A percentile compares a stretch with the other conserved stretches of the same genome.
These are phyloP conservation scores for Triangularia verruculosa DNA, from an alignment of 2,329 filamentous ascomycete genomes.

Conservation along the genomic window DNA sequence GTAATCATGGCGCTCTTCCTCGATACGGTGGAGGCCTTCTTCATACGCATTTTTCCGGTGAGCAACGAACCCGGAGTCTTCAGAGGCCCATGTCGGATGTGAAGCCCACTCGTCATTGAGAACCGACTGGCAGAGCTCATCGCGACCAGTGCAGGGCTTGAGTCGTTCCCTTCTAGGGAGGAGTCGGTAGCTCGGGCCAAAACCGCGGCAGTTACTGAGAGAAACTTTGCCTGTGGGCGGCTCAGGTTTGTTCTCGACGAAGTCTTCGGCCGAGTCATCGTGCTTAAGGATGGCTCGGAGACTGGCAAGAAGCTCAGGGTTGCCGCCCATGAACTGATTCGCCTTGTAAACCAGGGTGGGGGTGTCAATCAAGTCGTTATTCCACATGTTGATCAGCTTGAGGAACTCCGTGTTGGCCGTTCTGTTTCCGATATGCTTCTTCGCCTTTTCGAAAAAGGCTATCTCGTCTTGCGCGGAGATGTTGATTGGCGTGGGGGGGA, in stretches of 20 bases:
- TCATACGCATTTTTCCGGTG: slow-evolving; percentile 96
- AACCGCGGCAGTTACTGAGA: slow-evolving; percentile 89
- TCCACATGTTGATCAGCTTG: slow-evolving; percentile 94
- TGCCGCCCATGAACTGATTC: slow-evolving; percentile 80
- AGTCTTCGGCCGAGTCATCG: slow-evolving; percentile 66
- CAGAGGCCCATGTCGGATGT: slow-evolving; percentile 97
- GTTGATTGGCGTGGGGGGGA: slow-evolving; percentile 70
- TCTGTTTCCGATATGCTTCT: slow-evolving; percentile 93
- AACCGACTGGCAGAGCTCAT: slow-evolving; percentile 89
- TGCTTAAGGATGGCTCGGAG: slow-evolving; percentile 83
- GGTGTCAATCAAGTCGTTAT: slow-evolving; percentile 85
- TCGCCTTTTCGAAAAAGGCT: slow-evolving; percentile 91
- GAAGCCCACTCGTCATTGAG: slow-evolving; percentile 98
- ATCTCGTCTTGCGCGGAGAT: slow-evolving; percentile 83
- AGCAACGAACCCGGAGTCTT: slow-evolving; percentile 95
- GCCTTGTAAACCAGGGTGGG: slow-evolving; percentile 80
- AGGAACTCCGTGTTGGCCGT: slow-evolving; percentile 92
- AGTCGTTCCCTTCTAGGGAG: slow-evolving; percentile 87
- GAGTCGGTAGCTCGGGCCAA: slow-evolving; percentile 91
- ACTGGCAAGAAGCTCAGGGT: slow-evolving; percentile 82
- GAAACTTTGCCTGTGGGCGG: slow-evolving; percentile 80
- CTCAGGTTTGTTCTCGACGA: slow-evolving; percentile 74
- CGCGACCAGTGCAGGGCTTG: slow-evolving; percentile 88
- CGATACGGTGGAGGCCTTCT: slow-evolving; percentile 90
- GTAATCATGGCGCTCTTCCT: slow-evolving; percentile 97